These are phyloP conservation scores for Geopyxis carbonaria DNA, from an alignment of 495 filamentous ascomycete genomes.

Conservation along the genomic window DNA sequence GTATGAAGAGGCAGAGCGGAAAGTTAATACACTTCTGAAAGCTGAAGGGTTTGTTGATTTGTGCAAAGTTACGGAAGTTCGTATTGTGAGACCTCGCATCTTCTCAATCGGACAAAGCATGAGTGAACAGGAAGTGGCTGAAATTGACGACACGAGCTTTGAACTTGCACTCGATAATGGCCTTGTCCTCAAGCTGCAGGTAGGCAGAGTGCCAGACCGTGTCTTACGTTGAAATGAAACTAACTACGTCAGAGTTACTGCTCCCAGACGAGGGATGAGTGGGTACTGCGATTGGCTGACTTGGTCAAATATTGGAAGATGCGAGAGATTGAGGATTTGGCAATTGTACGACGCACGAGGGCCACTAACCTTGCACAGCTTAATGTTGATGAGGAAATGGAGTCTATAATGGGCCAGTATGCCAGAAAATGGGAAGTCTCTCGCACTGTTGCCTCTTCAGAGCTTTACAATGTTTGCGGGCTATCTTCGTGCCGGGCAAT, in stretches of 20 bases:
- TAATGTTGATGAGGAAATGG: slow-evolving; percentile 52
- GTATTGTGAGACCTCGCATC: slow-evolving; percentile 29
- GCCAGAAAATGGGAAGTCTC: slow-evolving; percentile 60
- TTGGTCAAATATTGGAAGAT: slow-evolving; percentile 50
- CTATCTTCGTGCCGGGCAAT: slow-evolving; percentile 50
- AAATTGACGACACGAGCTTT: slow-evolving; percentile 26
- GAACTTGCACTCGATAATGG: slow-evolving; percentile 48
- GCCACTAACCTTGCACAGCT: slow-evolving; percentile 44
- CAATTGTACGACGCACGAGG: slow-evolving; percentile 39
- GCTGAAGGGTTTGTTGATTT: slow-evolving; percentile 55
- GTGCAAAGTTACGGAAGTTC: slow-evolving; percentile 39
- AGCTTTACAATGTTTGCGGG: slow-evolving; percentile 53
- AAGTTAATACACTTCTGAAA: slow-evolving; percentile 39
- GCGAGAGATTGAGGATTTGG: slow-evolving; percentile 40
- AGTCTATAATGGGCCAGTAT: slow-evolving; percentile 51
- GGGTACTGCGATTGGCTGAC: slow-evolving; percentile 42
- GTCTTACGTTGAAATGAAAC: background rate
- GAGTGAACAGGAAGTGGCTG: background rate
- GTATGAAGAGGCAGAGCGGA: slow-evolving; percentile 43
- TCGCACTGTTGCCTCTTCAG: slow-evolving; percentile 44
- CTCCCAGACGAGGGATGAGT: slow-evolving; percentile 40
- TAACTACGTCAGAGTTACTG: slow-evolving; percentile 21
- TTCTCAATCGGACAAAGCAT: background rate
- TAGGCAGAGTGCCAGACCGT: background rate
- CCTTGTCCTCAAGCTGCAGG: slow-evolving; percentile 47